These are phyloP conservation scores for Yamadazyma triangularis DNA, from an alignment of 1,139 yeast genomes.

Conservation along the genomic window DNA sequence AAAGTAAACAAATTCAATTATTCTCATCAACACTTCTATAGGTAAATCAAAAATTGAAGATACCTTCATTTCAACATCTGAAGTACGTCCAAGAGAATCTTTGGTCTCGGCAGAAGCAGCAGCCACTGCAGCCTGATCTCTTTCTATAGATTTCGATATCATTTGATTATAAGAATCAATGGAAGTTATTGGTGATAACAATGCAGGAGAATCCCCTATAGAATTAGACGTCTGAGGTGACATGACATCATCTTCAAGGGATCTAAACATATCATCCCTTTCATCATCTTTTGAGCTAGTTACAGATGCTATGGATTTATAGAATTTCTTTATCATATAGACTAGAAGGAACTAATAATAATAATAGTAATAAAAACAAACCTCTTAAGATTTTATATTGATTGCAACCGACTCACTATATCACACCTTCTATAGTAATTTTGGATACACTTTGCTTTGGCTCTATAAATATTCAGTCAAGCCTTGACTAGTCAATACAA, in stretches of 20 bases:
- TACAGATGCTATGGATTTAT: conserved; percentile 1
- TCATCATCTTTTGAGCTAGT: background rate
- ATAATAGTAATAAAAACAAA: too few species aligned
- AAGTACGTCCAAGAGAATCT: too few species aligned
- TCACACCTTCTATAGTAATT: too few species aligned
- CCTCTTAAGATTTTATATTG: too few species aligned
- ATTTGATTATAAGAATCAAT: conserved; percentile 21
- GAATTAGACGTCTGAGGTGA: conserved; percentile 8
- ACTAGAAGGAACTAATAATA: too few species aligned
- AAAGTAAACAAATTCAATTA: conserved; percentile 42
- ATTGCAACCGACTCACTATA: too few species aligned
- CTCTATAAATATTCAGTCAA: too few species aligned
- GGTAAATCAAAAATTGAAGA: conserved; percentile 24
- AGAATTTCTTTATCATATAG: conserved; percentile 1
- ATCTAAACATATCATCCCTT: background rate
- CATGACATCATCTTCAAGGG: conserved; percentile 1
- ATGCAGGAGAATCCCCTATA: conserved; percentile 17
- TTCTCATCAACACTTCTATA: conserved; percentile 37
- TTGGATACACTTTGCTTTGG: too few species aligned
- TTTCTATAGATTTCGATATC: background rate
- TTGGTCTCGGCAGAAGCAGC: too few species aligned
- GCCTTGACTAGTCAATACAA: too few species aligned
- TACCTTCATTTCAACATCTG: too few species aligned
- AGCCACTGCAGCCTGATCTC: too few species aligned
- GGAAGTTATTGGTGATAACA: conserved; percentile 34